Conservation (phyloP, 2,329 filamentous ascomycete genomes). For the Akanthomyces dipterigenus region DNA sequence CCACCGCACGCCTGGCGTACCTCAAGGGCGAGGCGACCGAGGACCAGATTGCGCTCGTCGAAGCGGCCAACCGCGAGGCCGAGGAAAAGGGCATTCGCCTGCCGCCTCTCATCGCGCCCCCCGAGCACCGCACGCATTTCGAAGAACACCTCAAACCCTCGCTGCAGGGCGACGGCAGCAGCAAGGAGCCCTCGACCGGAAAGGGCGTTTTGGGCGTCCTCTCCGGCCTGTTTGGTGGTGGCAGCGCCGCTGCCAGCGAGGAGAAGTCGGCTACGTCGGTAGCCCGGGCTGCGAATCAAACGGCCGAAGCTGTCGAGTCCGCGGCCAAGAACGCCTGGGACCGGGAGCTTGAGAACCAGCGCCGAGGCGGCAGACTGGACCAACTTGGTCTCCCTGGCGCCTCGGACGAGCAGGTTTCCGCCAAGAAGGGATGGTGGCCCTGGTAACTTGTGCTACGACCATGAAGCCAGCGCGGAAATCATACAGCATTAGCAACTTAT, state of each 20-base stretch:
- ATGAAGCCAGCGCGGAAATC: background rate
- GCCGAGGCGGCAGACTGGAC: conserved; percentile 43
- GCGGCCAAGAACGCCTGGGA: conserved; percentile 41
- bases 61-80: conserved; percentile 47
- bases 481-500: conserved; percentile 10
- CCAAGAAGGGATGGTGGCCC: conserved; percentile 45
- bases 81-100: conserved; percentile 39
- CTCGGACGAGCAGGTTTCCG: conserved; percentile 19
- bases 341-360: conserved; percentile 44
- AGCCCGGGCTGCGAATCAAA: conserved; percentile 14
- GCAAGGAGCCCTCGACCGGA: conserved; percentile 20
- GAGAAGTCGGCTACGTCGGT: background rate
- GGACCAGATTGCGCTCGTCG: conserved; percentile 50
- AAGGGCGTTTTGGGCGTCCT: conserved; percentile 31
- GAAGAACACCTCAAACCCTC: conserved; percentile 29
- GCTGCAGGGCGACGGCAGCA: conserved; percentile 19
- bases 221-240: conserved; percentile 22
- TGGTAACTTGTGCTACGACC: conserved; percentile 21
- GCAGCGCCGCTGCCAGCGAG: conserved; percentile 21
- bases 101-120: conserved; percentile 43
- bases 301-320: conserved; percentile 21
- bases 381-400: conserved; percentile 36
- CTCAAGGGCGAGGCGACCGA: conserved; percentile 51
- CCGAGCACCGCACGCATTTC: conserved; percentile 31
- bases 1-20: conserved; percentile 52